Evolutionary conservation across 2,329 filamentous ascomycete species (phyloP).

Genomic region (Sporothrix brunneoviolacea): DNA sequence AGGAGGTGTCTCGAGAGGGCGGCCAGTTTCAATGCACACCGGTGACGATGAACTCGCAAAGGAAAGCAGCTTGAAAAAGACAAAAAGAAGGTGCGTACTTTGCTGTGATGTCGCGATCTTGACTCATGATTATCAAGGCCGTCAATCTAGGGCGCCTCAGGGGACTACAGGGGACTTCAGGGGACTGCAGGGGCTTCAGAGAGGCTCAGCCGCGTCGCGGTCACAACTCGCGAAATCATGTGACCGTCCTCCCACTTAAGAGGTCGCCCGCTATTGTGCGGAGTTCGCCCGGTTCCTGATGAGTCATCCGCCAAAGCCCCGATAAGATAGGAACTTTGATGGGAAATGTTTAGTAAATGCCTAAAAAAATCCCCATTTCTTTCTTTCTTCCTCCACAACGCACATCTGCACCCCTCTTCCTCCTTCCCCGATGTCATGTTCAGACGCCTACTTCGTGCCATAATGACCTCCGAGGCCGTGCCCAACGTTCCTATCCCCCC

Average conservation of each 20-base stretch:
- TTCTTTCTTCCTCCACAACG: not conserved
- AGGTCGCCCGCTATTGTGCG: not conserved
- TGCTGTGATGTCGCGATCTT: not conserved
- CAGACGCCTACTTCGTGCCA: conserved; percentile 34
- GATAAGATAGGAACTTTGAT: not conserved
- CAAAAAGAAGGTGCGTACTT: not conserved
- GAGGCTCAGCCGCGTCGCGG: conserved; percentile 2
- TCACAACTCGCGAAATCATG: conserved; percentile 1
- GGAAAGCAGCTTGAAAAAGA: no score
- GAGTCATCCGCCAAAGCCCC: not conserved
- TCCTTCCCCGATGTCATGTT: conserved; percentile 15
- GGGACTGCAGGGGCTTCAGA: no score
- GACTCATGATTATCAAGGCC: no score
- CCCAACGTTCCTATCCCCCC: conserved; percentile 76
- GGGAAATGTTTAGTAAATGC: not conserved
- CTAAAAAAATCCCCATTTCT: not conserved
- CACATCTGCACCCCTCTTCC: no score
- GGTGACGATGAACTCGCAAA: not conserved
- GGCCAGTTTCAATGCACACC: not conserved
- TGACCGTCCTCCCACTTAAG: conserved; percentile 2
- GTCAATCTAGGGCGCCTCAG: no score
- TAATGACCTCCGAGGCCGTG: conserved; percentile 49
- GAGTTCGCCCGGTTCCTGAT: not conserved
- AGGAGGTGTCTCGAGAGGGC: not conserved
- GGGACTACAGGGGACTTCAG: not conserved